These are phyloP conservation scores for Colletotrichum filicis DNA, from an alignment of 2,329 filamentous ascomycete genomes.

Conservation along the genomic window DNA sequence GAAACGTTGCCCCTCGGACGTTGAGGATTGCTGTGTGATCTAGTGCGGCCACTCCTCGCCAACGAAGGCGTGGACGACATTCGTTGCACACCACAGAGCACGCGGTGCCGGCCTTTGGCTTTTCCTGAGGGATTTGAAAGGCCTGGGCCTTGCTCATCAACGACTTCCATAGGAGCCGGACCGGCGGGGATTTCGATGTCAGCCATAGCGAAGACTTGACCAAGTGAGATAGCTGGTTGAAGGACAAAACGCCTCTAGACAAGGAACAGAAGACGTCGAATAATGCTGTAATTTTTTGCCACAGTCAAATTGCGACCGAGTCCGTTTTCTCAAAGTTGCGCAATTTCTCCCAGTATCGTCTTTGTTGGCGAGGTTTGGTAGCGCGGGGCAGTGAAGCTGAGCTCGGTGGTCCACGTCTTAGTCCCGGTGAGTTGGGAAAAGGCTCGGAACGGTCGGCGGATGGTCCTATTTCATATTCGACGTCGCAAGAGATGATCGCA, in stretches of 20 bases:
- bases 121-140: constrained; percentile 57
- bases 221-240: neutral
- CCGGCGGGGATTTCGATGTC: constrained; percentile 18
- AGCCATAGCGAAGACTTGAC: constrained; percentile 20
- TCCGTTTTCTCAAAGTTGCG: neutral
- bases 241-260: neutral
- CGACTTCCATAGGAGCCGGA: constrained; percentile 35
- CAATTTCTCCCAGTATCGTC: neutral
- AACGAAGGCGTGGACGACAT: constrained; percentile 86
- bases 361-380: neutral
- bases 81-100: constrained; percentile 80
- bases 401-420: constrained; percentile 14
- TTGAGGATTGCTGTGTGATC: constrained; percentile 77
- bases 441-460: constrained; percentile 19
- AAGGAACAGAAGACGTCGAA: neutral
- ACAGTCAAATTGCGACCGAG: neutral
- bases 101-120: constrained; percentile 74
- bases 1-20: constrained; percentile 63
- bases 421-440: constrained; percentile 14
- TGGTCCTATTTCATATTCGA: constrained; percentile 30
- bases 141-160: constrained; percentile 39
- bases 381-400: constrained; percentile 24
- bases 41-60: constrained; percentile 69
- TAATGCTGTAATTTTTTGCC: neutral
- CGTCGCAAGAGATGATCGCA: neutral